These are phyloP conservation scores for Saksenaea oblongispora DNA, from an alignment of 371 early-diverging fungal species.

Conservation along the genomic window DNA sequence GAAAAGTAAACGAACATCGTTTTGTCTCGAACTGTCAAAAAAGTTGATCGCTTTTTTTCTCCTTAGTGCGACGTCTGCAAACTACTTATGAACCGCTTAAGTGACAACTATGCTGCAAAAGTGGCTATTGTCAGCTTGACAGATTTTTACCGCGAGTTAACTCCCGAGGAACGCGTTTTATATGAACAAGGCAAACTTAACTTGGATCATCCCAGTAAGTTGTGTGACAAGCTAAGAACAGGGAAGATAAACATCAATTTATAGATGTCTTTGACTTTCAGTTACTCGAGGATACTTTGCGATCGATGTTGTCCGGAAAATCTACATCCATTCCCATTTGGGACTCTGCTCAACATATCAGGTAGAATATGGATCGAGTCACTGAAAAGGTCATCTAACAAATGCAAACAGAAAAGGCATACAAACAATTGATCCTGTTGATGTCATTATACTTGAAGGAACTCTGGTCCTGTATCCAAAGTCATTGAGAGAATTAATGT, in stretches of 20 bases:
- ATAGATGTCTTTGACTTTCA: constrained; percentile 63
- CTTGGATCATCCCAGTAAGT: constrained; percentile 56
- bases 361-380: constrained; percentile 26
- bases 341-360: constrained; percentile 44
- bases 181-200: constrained; percentile 49
- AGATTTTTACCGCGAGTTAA: constrained; percentile 59
- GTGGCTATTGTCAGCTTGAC: constrained; percentile 50
- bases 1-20: constrained; percentile 32
- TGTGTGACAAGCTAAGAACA: neutral
- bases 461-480: constrained; percentile 60
- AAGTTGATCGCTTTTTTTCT: neutral
- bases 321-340: constrained; percentile 53
- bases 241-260: neutral
- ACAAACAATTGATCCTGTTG: constrained; percentile 42
- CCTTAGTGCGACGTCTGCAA: constrained; percentile 33
- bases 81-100: constrained; percentile 22
- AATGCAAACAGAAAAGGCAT: constrained; percentile 23
- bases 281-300: constrained; percentile 44
- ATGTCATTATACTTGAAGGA: constrained; percentile 66
- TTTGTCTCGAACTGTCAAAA: neutral
- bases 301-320: constrained; percentile 44
- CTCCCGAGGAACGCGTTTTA: constrained; percentile 38
- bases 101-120: constrained; percentile 29
- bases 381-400: neutral
- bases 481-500: constrained; percentile 53